Evolutionary conservation across 192 early-diverging fungal genomes (phyloP).

Genomic region (Backusella psychrophila): DNA sequence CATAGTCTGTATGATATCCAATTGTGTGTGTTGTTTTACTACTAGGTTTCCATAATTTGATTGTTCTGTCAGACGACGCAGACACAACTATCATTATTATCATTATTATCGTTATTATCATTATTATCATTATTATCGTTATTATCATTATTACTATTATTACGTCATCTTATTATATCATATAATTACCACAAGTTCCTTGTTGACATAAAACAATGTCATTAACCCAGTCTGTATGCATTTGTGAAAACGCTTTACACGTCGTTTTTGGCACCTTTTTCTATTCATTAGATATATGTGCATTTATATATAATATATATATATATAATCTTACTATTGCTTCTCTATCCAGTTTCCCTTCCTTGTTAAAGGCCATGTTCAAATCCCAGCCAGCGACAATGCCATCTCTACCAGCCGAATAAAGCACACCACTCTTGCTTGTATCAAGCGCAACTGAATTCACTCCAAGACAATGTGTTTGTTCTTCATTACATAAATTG

Average conservation of each 20-base stretch:
- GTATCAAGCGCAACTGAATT: slow-evolving; percentile 81
- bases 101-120: not conserved
- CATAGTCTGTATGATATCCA: slow-evolving; percentile 90
- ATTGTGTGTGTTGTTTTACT: slow-evolving; percentile 55
- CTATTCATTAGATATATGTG: not conserved
- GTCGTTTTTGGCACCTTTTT: slow-evolving; percentile 49
- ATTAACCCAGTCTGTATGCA: slow-evolving; percentile 98
- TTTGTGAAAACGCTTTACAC: slow-evolving; percentile 64
- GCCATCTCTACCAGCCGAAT: slow-evolving; percentile 88
- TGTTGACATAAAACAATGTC: slow-evolving; percentile 78
- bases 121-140: not conserved
- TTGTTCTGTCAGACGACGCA: slow-evolving; percentile 90
- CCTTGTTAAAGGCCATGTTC: slow-evolving; percentile 41
- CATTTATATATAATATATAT: not conserved
- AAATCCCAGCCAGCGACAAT: slow-evolving; percentile 86
- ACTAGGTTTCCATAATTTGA: slow-evolving; percentile 73
- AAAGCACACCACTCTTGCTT: slow-evolving; percentile 61
- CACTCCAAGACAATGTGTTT: slow-evolving; percentile 79
- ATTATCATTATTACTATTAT: not conserved
- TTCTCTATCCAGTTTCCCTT: not conserved
- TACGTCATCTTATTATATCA: too few relatives aligned
- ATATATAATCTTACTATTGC: not conserved
- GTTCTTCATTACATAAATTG: slow-evolving; percentile 47
- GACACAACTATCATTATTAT: slow-evolving; percentile 57
- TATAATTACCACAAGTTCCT: slow-evolving; percentile 51